Conservation (phyloP, 1,284 basidiomycete genomes). For the Malassezia sympodialis region DNA sequence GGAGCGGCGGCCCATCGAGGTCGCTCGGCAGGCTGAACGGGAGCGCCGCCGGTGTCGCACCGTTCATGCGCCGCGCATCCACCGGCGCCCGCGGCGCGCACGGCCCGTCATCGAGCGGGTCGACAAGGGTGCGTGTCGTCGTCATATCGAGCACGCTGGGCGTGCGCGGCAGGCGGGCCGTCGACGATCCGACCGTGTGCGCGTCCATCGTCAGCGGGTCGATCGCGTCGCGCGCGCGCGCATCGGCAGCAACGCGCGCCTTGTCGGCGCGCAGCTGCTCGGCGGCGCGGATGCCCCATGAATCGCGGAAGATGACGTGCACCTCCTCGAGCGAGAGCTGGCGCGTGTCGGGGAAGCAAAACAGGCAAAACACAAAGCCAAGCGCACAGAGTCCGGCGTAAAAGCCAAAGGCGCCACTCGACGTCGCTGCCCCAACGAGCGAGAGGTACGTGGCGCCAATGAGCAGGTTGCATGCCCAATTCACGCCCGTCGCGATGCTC, state of each 20-base stretch:
- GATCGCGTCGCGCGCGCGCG: constrained; percentile 4
- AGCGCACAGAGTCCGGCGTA: constrained; percentile 67
- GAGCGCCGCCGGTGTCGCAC: constrained; percentile 4
- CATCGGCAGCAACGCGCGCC: constrained; percentile 2
- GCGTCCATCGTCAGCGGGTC: not conserved
- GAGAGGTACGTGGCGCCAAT: constrained; percentile 68
- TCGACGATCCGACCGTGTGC: not conserved
- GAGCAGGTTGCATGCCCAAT: constrained; percentile 66
- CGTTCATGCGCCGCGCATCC: not conserved
- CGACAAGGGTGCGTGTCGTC: not conserved
- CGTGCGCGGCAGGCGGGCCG: not conserved
- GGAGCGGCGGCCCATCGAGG: not conserved
- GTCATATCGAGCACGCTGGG: not conserved
- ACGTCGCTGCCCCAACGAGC: constrained; percentile 65
- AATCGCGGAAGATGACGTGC: constrained; percentile 49
- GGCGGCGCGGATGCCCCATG: constrained; percentile 50
- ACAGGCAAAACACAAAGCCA: constrained; percentile 61
- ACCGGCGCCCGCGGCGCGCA: not conserved
- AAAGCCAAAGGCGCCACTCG: constrained; percentile 56
- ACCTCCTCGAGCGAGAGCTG: constrained; percentile 69
- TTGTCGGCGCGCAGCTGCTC: constrained; percentile 38
- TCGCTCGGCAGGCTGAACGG: not conserved
- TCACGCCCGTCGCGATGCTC: constrained; percentile 63
- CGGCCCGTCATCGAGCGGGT: constrained; percentile 2
- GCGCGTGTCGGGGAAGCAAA: constrained; percentile 49